A percentile compares a stretch with the other conserved stretches of the same genome.
Conservation (phyloP, 2,329 filamentous ascomycete genomes). For the Sporothrix luriei region DNA sequence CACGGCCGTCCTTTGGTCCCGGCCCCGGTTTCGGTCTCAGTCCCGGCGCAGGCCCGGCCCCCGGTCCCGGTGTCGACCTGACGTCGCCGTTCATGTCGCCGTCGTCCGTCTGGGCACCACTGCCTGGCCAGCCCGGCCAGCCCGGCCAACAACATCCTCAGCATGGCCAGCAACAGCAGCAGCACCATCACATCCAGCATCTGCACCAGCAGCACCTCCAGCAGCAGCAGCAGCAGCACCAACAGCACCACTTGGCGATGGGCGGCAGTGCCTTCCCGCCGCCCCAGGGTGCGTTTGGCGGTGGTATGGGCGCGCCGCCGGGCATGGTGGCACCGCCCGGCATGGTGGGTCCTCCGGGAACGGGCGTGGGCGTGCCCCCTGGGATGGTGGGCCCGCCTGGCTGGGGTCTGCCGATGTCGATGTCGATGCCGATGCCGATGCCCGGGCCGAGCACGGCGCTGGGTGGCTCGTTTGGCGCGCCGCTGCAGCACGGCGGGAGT, state of each 20-base stretch:
- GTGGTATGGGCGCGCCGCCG: slow-evolving; percentile 1
- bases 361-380: neutral
- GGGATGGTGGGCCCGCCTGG: slow-evolving; percentile 1
- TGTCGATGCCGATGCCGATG: slow-evolving; percentile 17
- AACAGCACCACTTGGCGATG: slow-evolving; percentile 8
- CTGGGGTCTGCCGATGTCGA: slow-evolving; percentile 14
- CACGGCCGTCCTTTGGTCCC: neutral
- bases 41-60: neutral
- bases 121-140: neutral
- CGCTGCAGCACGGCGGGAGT: slow-evolving; percentile 38
- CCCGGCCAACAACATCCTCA: slow-evolving; percentile 19
- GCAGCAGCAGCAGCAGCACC: slow-evolving; percentile 13
- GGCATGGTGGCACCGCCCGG: slow-evolving; percentile 14
- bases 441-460: neutral
- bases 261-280: slow-evolving; percentile 4
- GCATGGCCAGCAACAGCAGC: neutral
- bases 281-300: slow-evolving; percentile 16
- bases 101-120: slow-evolving; percentile 34
- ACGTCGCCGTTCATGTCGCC: slow-evolving; percentile 34
- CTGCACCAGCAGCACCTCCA: slow-evolving; percentile 16
- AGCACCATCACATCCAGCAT: neutral
- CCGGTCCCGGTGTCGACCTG: slow-evolving; percentile 30
- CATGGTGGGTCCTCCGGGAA: slow-evolving; percentile 13
- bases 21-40: too few species aligned
- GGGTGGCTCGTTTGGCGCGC: slow-evolving; percentile 29